Evolutionary conservation across 2,329 filamentous ascomycete species (phyloP).

Genomic region (Alternaria novae-zelandiae): DNA sequence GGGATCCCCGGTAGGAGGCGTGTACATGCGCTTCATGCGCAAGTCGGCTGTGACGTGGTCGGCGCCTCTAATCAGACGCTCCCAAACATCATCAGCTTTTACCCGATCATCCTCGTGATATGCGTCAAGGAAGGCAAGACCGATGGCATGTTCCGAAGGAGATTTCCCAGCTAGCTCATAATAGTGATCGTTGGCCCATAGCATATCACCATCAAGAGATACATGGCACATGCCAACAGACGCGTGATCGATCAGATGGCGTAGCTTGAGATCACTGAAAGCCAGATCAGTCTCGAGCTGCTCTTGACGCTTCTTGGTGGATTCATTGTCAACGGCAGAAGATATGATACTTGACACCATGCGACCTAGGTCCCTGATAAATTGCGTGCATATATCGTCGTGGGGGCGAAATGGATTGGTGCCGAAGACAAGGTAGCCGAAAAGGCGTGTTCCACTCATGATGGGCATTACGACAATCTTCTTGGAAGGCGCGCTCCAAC

Average conservation of each 20-base stretch:
- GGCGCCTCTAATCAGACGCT: constrained; percentile 27
- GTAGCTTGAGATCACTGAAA: constrained; percentile 42
- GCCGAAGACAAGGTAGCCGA: constrained; percentile 43
- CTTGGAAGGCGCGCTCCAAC: constrained; percentile 33
- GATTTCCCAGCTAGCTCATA: constrained; percentile 35
- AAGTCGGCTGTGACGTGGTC: constrained; percentile 38
- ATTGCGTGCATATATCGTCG: constrained; percentile 41
- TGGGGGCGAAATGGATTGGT: constrained; percentile 45
- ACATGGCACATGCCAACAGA: constrained; percentile 45
- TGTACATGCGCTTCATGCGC: constrained; percentile 40
- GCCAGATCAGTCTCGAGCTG: constrained; percentile 44
- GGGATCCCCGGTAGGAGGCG: constrained; percentile 36
- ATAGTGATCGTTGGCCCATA: constrained; percentile 47
- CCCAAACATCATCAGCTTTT: constrained; percentile 35
- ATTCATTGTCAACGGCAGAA: constrained; percentile 28
- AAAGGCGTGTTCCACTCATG: constrained; percentile 25
- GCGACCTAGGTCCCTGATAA: constrained; percentile 39
- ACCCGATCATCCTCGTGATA: constrained; percentile 36
- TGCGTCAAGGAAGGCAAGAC: constrained; percentile 33
- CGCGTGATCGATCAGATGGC: constrained; percentile 45
- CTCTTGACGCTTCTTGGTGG: constrained; percentile 32
- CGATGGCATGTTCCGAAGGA: constrained; percentile 20
- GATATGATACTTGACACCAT: constrained; percentile 42
- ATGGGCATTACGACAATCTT: constrained; percentile 38
- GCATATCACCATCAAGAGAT: constrained; percentile 35